Evolutionary conservation across 83 land plant genomes (phyloP).

Genomic region (Diphasiastrum complanatum): DNA sequence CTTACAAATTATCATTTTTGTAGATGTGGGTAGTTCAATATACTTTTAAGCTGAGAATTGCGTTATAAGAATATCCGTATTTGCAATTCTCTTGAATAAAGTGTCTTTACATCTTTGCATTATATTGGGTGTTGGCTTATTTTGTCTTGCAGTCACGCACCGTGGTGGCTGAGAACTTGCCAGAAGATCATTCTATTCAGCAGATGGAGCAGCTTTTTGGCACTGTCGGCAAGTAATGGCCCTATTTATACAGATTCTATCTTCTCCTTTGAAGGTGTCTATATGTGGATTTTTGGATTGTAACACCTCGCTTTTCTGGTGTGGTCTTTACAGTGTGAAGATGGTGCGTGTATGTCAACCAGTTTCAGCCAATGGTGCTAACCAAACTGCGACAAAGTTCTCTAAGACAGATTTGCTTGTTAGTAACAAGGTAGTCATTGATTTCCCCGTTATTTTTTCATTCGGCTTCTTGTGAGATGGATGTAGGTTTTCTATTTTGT

Average conservation of each 20-base stretch:
- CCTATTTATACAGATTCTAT: background rate
- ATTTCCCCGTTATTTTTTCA: background rate
- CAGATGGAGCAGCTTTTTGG: conserved; percentile 65
- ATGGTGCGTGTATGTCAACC: conserved; percentile 64
- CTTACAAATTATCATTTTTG: too few species aligned
- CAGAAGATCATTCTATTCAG: conserved; percentile 65
- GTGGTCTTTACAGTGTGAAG: conserved; percentile 44
- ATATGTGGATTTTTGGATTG: background rate
- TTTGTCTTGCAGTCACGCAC: conserved; percentile 44
- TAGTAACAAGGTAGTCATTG: conserved; percentile 46
- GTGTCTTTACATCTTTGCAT: conserved; percentile 6
- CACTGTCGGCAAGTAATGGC: conserved; percentile 49
- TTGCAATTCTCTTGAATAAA: background rate
- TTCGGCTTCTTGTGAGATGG: too few species aligned
- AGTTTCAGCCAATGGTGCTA: conserved; percentile 37
- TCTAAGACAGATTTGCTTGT: conserved; percentile 43
- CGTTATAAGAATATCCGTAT: background rate
- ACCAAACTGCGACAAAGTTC: conserved; percentile 39
- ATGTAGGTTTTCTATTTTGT: too few species aligned
- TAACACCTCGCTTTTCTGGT: background rate
- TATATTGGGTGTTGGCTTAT: background rate
- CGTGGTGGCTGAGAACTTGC: conserved; percentile 69
- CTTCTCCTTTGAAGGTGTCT: background rate
- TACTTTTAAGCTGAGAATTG: background rate
- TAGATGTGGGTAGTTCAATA: too few species aligned